These are phyloP conservation scores for Allium fistulosum DNA, from an alignment of 106 monocot genomes.

Conservation along the genomic window DNA sequence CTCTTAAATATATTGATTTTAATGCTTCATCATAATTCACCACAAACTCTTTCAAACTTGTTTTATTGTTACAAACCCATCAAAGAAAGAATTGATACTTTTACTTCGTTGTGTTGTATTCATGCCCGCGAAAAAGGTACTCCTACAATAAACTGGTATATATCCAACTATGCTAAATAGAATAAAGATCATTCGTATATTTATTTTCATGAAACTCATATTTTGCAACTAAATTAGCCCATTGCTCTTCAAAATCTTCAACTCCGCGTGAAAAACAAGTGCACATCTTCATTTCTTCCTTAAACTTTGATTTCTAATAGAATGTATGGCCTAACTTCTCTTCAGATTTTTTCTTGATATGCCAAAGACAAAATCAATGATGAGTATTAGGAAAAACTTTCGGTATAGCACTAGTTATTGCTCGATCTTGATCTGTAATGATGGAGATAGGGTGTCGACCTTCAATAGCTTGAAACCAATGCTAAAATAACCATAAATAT, in stretches of 20 bases:
- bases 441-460: not conserved
- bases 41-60: constrained; percentile 37
- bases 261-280: too few relatives aligned
- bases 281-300: not conserved
- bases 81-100: constrained; percentile 31
- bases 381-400: constrained; percentile 6
- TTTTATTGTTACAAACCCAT: constrained; percentile 42
- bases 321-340: not conserved
- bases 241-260: not conserved
- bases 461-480: constrained; percentile 1
- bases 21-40: constrained; percentile 58
- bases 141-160: not conserved
- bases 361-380: constrained; percentile 9
- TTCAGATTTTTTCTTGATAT: not conserved
- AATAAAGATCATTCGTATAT: not conserved
- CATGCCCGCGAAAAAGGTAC: constrained; percentile 13
- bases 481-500: constrained; percentile 13
- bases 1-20: constrained; percentile 7
- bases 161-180: not conserved
- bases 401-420: constrained; percentile 8
- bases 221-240: not conserved
- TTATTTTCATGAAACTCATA: not conserved
- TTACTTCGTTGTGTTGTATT: constrained; percentile 11
- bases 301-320: not conserved
- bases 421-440: constrained; percentile 8